These are phyloP conservation scores for Capsicum pubescens DNA, from an alignment of 257 asterid genomes.

Conservation along the genomic window DNA sequence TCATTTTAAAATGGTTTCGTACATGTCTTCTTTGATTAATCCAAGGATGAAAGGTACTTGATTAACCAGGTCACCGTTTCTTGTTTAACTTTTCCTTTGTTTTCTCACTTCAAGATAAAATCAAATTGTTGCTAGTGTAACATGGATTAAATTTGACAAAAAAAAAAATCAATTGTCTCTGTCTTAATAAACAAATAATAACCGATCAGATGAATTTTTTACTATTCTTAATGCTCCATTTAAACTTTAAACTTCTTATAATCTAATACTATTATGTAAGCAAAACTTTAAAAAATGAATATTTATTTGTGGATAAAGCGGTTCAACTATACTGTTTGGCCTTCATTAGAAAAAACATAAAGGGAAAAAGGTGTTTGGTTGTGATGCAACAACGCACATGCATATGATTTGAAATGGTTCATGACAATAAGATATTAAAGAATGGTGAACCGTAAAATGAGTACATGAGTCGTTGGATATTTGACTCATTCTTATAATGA, in stretches of 20 bases:
- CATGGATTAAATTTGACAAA: background rate
- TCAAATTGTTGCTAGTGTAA: background rate
- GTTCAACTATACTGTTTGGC: conserved; percentile 5
- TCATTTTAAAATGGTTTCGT: background rate
- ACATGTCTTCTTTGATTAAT: background rate
- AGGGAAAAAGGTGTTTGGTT: background rate
- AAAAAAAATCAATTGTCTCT: background rate
- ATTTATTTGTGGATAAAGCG: background rate
- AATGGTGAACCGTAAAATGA: background rate
- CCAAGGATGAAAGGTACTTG: background rate
- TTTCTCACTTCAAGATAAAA: background rate
- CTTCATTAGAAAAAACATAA: background rate
- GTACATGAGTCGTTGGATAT: background rate
- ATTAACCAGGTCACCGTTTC: background rate
- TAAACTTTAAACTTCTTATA: background rate
- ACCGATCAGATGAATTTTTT: no score
- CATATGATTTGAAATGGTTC: background rate
- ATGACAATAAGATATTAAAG: conserved; percentile 18
- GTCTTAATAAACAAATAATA: background rate
- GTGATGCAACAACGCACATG: background rate
- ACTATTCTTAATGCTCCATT: no score
- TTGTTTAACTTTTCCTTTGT: background rate
- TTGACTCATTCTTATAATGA: background rate
- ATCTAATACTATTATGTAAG: background rate
- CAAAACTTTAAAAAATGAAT: background rate